A percentile compares a stretch with the other conserved stretches of the same genome.
phyloP scores from a whole-genome alignment of 495 filamentous ascomycete genomes.

The Tuber calosporum region DNA sequence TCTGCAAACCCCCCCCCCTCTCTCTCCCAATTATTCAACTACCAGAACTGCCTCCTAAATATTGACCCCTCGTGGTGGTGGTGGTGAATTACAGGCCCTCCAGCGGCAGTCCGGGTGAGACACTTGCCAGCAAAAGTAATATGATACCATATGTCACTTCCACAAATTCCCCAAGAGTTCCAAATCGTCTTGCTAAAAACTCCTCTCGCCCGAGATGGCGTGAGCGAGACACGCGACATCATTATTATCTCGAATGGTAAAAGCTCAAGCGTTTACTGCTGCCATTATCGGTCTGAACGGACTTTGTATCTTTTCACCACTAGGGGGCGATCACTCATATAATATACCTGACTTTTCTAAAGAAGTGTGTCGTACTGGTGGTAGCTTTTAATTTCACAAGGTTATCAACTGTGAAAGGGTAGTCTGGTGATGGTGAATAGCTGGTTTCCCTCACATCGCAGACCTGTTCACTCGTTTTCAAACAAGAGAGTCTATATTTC shows the following conservation, averaged over 20 bases:
- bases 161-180: no score
- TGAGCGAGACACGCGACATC: neutral
- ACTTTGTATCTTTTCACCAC: neutral
- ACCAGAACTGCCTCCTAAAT: neutral
- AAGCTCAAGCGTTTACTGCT: neutral
- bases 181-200: neutral
- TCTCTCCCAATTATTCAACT: neutral
- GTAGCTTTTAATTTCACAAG: neutral
- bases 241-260: neutral
- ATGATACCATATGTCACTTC: no score
- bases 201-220: no score
- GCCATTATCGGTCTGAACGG: neutral
- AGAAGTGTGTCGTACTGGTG: no score
- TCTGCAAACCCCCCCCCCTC: neutral
- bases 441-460: no score
- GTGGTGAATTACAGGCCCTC: no score
- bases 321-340: neutral
- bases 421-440: neutral
- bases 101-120: no score
- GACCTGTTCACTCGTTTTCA: no score
- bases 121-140: no score
- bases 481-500: neutral
- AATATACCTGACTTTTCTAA: neutral
- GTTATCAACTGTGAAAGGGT: neutral
- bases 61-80: neutral